Base-by-base conservation (phyloP, 768 basidiomycete genomes). In the Guyanaporus albipodus region DNA sequence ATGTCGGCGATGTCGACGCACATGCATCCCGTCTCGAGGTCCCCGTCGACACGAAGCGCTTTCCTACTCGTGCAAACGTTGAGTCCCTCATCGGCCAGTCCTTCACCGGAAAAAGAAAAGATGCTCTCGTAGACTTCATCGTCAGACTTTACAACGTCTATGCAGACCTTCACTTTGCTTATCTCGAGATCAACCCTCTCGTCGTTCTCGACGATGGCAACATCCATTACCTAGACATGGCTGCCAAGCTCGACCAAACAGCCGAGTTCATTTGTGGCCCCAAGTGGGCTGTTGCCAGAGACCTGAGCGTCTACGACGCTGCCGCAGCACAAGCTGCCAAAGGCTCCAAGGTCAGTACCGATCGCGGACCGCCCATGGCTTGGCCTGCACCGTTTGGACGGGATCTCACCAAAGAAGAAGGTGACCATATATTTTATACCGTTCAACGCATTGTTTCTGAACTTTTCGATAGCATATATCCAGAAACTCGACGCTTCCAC, bases 171-270 rank as follows among this genome's bases (percentile, higher is more conserved):
- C 96, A 99, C 78, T 99, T 97, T 66, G 92, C 96, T 18, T 98
- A 99, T 75, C 91, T 99, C 63, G 95, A 98, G 73, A 99, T 99
- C 72, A 99, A 98, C 79, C 96, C 96, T 34, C 82, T 99, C 45
- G 85, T 98, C 62, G 88, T 91, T 64, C 83, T 97, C 60, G 93
- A 96, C 66, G 83, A 78, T 47, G 66, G 58, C 6, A 81, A 80
- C 53, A 91, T 98, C 60, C 86, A 87, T 71, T 97, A 93, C 74
- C 85, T 99, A 53, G 95, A 99, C 68, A 98, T 99, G 95, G 96
- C 96, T 33, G 96, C 95, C 60, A 99, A 98, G 76, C 87, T 99
- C 54, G 96, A 99, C 66, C 96, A 98, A 73, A 98, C 96, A 8
- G 96, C 96, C 35, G 95, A 99, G 71, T 93, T 84, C 64, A 89